Evolutionary conservation across 202 grass and related monocot genomes (phyloP), one percentile per base, ranked within the genome.

Genomic region (Schoenoplectus triqueter): DNA sequence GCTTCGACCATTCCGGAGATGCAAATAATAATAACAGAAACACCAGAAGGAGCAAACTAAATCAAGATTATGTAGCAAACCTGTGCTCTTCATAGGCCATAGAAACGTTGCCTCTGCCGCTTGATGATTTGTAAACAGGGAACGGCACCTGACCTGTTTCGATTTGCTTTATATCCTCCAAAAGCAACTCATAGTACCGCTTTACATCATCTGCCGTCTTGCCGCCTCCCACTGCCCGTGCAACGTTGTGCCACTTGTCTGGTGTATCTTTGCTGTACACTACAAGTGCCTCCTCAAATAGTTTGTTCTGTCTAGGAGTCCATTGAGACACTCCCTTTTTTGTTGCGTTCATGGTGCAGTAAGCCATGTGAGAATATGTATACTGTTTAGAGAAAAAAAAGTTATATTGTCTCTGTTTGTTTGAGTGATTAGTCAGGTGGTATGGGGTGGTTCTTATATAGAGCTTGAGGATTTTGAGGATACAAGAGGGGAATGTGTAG

Each of bases 241-340:
- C 91, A 75, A 93, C 72, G 86, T 89, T 93, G 56, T 89, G 81
- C 91, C 91, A 93, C 78, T 70, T 79, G 82, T 93, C 91, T 0
- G 91, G 87, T 54, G 89, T 69, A 72, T 93, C 91, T 66, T 9
- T 82, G 75, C 88, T 86, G 85, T 89, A 91, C 50, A 89, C 66
- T 15, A 86, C 89, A 52, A 93, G 81, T 44, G 89, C 91, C 3
- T 81, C 51, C 87, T 93, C 91, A 69, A 91, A 93, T 62, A 85
- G 18, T 82, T 93, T 89, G 85, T 93, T 80, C 81, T 91, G 78
- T 56, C 3, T 57, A 17, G 3, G 22, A 74, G 91, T 87, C 91
- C 91, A 93, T 69, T 74, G 48, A 1, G 84, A 19, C 52, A 66
- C 48, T 22, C 41, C 52, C 7, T 72, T 63, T 18, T 87, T 41